These are phyloP conservation scores for Pseudozyma hubeiensis DNA, from an alignment of 1,284 basidiomycete species.

Conservation along the genomic window DNA sequence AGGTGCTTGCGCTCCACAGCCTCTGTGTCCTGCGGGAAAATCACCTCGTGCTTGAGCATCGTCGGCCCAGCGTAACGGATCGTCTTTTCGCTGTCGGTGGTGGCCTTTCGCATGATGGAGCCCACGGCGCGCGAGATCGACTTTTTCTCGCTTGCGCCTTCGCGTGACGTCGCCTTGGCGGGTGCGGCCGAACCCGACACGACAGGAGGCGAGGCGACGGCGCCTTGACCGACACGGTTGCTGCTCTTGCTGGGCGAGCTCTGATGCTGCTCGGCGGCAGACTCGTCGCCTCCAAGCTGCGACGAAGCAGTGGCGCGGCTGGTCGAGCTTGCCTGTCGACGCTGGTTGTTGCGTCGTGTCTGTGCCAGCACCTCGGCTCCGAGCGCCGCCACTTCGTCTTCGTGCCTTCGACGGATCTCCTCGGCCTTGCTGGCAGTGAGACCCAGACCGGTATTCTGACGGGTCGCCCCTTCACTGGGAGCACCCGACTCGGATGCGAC, in stretches of 20 bases:
- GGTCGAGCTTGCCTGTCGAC: slow-evolving; percentile 31
- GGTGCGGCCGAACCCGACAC: slow-evolving; percentile 15
- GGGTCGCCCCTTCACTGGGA: slow-evolving; percentile 34
- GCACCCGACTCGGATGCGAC: slow-evolving; percentile 11
- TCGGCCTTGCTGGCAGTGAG: slow-evolving; percentile 52
- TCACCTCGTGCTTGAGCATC: slow-evolving; percentile 19
- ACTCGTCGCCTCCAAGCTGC: slow-evolving; percentile 15
- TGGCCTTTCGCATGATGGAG: slow-evolving; percentile 45
- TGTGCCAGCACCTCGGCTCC: slow-evolving; percentile 61
- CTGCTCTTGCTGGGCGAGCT: slow-evolving; percentile 15
- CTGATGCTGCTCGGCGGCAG: slow-evolving; percentile 18
- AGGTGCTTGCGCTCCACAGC: slow-evolving; percentile 7
- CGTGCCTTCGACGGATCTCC: slow-evolving; percentile 61
- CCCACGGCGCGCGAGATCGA: slow-evolving; percentile 42
- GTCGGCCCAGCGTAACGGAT: slow-evolving; percentile 14
- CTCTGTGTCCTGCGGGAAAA: slow-evolving; percentile 15
- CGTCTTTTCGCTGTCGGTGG: slow-evolving; percentile 45
- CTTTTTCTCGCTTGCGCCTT: slow-evolving; percentile 28
- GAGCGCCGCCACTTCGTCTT: slow-evolving; percentile 62
- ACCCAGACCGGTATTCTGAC: slow-evolving; percentile 43
- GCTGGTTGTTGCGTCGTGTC: slow-evolving; percentile 51
- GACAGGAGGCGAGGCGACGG: slow-evolving; percentile 10
- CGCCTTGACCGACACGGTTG: slow-evolving; percentile 9
- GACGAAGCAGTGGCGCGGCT: slow-evolving; percentile 14
- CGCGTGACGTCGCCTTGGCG: slow-evolving; percentile 34